These are phyloP conservation scores for Cryptosporidium ubiquitum DNA, from an alignment of 169 alveolate species.

Conservation along the genomic window DNA sequence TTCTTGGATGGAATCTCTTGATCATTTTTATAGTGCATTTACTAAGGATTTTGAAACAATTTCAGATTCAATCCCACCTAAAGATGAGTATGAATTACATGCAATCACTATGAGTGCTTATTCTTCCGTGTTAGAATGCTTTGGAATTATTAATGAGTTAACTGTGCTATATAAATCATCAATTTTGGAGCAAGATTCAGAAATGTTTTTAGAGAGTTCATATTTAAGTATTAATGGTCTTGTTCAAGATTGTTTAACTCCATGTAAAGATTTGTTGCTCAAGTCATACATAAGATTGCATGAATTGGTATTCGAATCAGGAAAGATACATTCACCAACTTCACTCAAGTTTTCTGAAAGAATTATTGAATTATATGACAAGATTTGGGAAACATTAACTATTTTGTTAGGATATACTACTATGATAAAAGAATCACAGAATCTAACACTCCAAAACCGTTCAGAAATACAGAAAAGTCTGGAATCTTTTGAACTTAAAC, in stretches of 20 bases:
- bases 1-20: conserved; percentile 1
- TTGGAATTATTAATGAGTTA: neutral
- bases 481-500: neutral
- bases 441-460: neutral
- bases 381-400: neutral
- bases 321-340: neutral
- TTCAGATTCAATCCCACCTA: neutral
- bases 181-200: neutral
- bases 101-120: neutral
- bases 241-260: neutral
- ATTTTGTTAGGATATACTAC: neutral
- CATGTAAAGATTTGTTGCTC: neutral
- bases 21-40: neutral
- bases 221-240: neutral
- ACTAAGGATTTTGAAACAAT: neutral
- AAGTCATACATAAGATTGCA: neutral
- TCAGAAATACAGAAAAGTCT: neutral
- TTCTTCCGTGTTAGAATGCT: neutral
- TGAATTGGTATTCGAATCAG: neutral
- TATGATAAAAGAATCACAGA: neutral
- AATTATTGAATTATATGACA: neutral
- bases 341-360: neutral
- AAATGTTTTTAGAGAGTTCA: neutral
- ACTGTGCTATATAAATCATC: neutral
- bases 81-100: neutral